A percentile compares a stretch with the other conserved stretches of the same genome.
Evolutionary conservation across 2,329 filamentous ascomycete species (phyloP).

Genomic region (Neophaeococcomyces mojaviensis): DNA sequence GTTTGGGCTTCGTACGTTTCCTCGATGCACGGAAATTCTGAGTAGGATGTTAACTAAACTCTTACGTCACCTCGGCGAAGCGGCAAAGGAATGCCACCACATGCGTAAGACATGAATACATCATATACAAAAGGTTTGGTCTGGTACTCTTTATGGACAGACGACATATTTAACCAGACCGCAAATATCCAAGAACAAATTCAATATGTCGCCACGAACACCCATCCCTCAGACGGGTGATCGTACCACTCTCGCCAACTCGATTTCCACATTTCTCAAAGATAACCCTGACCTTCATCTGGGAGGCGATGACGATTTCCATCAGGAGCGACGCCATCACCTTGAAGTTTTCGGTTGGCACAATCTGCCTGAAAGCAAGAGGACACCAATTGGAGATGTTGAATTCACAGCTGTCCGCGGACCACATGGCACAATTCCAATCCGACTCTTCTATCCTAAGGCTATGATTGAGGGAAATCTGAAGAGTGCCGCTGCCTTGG

Average conservation of each 20-base stretch:
- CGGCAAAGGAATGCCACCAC: no score
- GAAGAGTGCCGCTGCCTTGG: constrained; percentile 25
- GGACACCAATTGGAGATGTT: constrained; percentile 25
- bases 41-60: no score
- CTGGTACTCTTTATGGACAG: no score
- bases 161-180: no score
- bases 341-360: constrained; percentile 29
- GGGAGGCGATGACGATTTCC: constrained; percentile 22
- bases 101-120: no score
- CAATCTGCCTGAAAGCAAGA: constrained; percentile 20
- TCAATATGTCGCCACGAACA: no score
- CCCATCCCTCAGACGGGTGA: not conserved
- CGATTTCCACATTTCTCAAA: not conserved
- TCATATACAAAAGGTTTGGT: no score
- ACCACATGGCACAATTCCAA: constrained; percentile 29
- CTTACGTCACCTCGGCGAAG: no score
- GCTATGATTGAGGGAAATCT: no score
- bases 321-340: constrained; percentile 22
- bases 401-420: constrained; percentile 29
- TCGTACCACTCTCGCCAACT: not conserved
- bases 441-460: constrained; percentile 10
- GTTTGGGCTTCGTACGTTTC: no score
- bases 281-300: constrained; percentile 23
- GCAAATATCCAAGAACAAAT: no score
- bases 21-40: no score